Conservation (phyloP, 1,284 basidiomycete genomes). For the Pholiota adiposa region DNA sequence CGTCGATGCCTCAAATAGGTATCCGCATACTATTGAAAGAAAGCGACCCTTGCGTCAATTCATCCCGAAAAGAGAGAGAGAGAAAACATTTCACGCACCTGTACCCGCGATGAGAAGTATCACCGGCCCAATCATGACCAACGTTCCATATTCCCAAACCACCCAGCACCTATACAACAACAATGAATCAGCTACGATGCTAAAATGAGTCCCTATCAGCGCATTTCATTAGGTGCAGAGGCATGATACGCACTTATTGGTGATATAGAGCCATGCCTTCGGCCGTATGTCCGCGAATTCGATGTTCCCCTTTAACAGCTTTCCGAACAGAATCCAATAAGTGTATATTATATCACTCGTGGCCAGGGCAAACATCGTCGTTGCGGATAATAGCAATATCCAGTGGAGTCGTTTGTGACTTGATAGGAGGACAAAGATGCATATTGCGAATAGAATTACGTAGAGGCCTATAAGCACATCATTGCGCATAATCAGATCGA, state of each 20-base stretch:
- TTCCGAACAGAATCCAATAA: conserved; percentile 22
- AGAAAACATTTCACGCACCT: conserved; percentile 22
- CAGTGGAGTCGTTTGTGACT: conserved; percentile 19
- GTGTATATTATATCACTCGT: conserved; percentile 28
- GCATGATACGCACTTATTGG: conserved; percentile 20
- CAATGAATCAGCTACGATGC: conserved; percentile 25
- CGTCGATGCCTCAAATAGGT: conserved; percentile 24
- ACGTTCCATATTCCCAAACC: conserved; percentile 31
- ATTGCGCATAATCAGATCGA: neutral
- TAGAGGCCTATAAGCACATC: conserved; percentile 26
- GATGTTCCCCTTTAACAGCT: conserved; percentile 17
- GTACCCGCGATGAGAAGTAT: conserved; percentile 30
- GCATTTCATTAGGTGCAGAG: neutral
- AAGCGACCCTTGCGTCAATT: neutral
- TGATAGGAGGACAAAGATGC: conserved; percentile 25
- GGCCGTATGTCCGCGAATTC: conserved; percentile 20
- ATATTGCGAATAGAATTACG: conserved; percentile 26
- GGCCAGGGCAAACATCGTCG: conserved; percentile 26
- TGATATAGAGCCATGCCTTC: conserved; percentile 27
- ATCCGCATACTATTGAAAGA: conserved; percentile 26
- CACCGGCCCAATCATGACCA: conserved; percentile 26
- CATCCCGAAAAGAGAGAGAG: neutral
- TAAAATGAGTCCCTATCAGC: neutral
- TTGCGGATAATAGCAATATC: conserved; percentile 24
- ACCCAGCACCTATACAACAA: conserved; percentile 34